phyloP scores from a whole-genome alignment of 116 monocot species.

The Posidonia oceanica region DNA sequence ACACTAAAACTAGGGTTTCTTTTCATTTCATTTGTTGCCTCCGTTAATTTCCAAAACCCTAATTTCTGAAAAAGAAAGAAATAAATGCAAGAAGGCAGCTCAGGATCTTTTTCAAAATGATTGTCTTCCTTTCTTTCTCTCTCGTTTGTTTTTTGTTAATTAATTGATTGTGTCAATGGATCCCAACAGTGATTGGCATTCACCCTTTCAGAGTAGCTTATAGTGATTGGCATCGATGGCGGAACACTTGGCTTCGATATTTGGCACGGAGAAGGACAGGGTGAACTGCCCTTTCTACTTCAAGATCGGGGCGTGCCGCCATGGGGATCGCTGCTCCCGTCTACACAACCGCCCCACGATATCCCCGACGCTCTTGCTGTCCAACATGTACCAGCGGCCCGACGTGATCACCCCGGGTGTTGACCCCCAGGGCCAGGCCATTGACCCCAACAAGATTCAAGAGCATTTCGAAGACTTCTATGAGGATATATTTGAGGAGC shows the following conservation, averaged over 20 bases:
- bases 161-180: not conserved
- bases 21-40: not conserved
- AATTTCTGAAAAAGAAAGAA: not conserved
- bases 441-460: conserved; percentile 79
- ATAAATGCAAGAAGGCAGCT: no score
- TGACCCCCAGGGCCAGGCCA: conserved; percentile 78
- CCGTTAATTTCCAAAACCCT: not conserved
- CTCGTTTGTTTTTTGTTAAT: not conserved
- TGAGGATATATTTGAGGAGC: conserved; percentile 73
- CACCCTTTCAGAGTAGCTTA: not conserved
- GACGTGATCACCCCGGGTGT: conserved; percentile 89
- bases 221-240: conserved; percentile 34
- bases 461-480: conserved; percentile 96
- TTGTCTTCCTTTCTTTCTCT: no score
- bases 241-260: conserved; percentile 94
- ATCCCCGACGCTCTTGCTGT: conserved; percentile 83
- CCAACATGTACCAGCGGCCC: conserved; percentile 97
- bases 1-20: not conserved
- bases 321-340: conserved; percentile 87
- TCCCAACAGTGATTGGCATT: not conserved
- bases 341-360: conserved; percentile 84
- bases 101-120: no score
- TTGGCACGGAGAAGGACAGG: conserved; percentile 95
- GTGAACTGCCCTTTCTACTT: conserved; percentile 99
- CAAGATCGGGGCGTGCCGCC: conserved; percentile 94